These are phyloP conservation scores for Fusarium veterinarium DNA, from an alignment of 2,329 filamentous ascomycete species.

Conservation along the genomic window DNA sequence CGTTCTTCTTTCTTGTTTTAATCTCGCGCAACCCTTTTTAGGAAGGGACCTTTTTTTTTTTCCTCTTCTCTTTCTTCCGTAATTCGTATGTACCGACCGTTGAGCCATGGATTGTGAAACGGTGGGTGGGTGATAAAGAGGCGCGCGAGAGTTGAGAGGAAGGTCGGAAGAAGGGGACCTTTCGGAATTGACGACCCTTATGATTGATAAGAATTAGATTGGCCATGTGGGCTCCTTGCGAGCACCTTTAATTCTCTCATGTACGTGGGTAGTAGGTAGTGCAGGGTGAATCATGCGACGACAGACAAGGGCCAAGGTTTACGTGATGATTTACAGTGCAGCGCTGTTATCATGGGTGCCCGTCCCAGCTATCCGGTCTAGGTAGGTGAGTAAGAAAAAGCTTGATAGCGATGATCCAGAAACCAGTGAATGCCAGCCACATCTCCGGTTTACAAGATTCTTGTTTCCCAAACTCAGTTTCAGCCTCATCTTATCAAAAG, in stretches of 20 bases:
- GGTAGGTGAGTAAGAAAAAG: constrained; percentile 11
- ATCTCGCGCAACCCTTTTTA: constrained; percentile 7
- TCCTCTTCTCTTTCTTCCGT: neutral
- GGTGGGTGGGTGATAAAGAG: neutral
- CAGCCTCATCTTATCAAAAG: constrained; percentile 17
- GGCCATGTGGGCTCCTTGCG: constrained; percentile 13
- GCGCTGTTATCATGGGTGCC: constrained; percentile 23
- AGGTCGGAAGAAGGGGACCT: neutral
- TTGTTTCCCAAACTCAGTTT: neutral
- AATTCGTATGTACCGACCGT: neutral
- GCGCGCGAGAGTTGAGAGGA: neutral
- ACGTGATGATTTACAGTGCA: constrained; percentile 30
- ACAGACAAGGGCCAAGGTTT: constrained; percentile 16
- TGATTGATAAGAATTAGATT: neutral
- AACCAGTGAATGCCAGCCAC: neutral
- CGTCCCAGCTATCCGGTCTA: constrained; percentile 27
- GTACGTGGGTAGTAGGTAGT: neutral
- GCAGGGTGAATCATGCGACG: constrained; percentile 13
- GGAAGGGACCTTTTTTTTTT: neutral
- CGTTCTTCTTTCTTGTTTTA: neutral
- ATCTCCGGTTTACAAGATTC: constrained; percentile 1
- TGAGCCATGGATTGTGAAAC: neutral
- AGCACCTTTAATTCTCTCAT: neutral
- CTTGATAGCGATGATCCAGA: neutral
- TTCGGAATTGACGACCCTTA: neutral